Evolutionary conservation across 1,139 yeast species (phyloP).

Genomic region (Yamadazyma trypodendri): DNA sequence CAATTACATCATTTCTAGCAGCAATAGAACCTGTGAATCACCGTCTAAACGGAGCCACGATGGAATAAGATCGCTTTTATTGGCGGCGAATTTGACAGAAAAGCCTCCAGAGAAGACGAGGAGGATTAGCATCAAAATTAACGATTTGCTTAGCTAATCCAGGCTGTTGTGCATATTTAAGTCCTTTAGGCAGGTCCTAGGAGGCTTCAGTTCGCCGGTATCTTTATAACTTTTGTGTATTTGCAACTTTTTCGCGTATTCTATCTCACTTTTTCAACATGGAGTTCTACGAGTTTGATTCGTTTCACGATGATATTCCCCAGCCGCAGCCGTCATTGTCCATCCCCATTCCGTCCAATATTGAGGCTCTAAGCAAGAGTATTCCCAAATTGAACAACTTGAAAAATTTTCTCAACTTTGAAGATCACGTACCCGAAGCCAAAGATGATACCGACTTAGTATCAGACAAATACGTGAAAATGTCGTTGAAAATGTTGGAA

Average conservation of each 20-base stretch:
- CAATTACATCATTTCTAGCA: conserved; percentile 1
- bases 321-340: conserved; percentile 49
- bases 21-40: conserved; percentile 3
- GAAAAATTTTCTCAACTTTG: conserved; percentile 27
- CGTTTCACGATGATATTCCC: conserved; percentile 34
- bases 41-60: conserved; percentile 3
- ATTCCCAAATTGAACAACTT: conserved; percentile 35
- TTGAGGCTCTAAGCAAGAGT: conserved; percentile 36
- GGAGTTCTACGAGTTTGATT: conserved; percentile 47
- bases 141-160: conserved; percentile 22
- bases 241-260: too few relatives aligned
- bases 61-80: conserved; percentile 28
- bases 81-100: conserved; percentile 27
- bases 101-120: conserved; percentile 18
- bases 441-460: conserved; percentile 14
- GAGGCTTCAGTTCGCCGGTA: background rate
- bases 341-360: conserved; percentile 42
- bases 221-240: background rate
- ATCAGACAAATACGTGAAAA: conserved; percentile 41
- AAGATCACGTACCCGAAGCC: conserved; percentile 11
- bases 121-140: conserved; percentile 27
- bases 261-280: conserved; percentile 15
- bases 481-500: conserved; percentile 25
- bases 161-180: background rate
- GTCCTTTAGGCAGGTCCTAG: background rate